phyloP scores from a whole-genome alignment of 2,329 filamentous ascomycete genomes.

The Colletotrichum spinosum region DNA sequence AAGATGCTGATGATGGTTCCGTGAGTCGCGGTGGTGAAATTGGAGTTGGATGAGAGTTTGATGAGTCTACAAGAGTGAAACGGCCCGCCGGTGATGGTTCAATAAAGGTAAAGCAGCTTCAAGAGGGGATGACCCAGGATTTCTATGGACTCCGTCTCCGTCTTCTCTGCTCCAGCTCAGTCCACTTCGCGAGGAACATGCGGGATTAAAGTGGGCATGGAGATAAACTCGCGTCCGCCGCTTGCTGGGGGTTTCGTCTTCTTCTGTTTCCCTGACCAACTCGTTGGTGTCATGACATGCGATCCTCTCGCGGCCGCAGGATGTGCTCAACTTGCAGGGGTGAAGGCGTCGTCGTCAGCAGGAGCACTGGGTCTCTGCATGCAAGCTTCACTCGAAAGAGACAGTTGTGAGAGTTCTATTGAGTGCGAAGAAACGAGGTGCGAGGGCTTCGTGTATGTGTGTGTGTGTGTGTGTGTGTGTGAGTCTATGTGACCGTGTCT shows the following conservation, averaged over 20 bases:
- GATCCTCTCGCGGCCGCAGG: slow-evolving; percentile 6
- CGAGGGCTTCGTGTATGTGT: too few relatives aligned
- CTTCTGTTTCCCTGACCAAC: neutral
- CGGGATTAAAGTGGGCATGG: slow-evolving; percentile 15
- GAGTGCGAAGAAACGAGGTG: too few relatives aligned
- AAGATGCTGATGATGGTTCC: neutral
- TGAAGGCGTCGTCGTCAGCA: neutral
- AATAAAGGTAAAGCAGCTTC: too few relatives aligned
- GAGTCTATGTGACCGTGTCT: neutral
- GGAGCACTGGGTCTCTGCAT: neutral
- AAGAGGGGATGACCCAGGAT: too few relatives aligned
- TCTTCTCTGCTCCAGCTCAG: neutral
- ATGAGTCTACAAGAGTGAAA: neutral
- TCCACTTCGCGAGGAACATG: slow-evolving; percentile 9
- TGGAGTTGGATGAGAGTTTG: neutral
- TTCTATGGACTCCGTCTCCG: too few relatives aligned
- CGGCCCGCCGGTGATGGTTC: too few relatives aligned
- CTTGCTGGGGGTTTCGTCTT: neutral
- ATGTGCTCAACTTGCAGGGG: neutral
- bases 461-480: neutral
- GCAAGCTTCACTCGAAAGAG: too few relatives aligned
- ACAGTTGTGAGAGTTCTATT: too few relatives aligned
- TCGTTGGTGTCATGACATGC: slow-evolving; percentile 11
- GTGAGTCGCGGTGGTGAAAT: too few relatives aligned
- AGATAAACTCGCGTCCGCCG: slow-evolving; percentile 11